Percentiles rank a stretch among this genome's conserved stretches.
Evolutionary conservation across 257 asterid species (phyloP).

Genomic region (Thymus quinquecostatus): DNA sequence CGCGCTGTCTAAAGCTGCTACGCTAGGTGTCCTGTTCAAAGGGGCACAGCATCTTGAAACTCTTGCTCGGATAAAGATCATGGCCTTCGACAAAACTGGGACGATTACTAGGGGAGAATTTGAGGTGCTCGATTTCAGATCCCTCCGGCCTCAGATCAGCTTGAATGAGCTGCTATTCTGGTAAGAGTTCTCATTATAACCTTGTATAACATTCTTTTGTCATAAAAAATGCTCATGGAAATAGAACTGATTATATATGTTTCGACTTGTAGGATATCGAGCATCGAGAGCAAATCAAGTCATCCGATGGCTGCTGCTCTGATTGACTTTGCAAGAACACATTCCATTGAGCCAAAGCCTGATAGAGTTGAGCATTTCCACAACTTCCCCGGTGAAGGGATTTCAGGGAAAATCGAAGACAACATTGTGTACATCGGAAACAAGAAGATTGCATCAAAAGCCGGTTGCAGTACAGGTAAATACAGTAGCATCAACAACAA

Average conservation of each 20-base stretch:
- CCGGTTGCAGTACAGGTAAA: conserved; percentile 69
- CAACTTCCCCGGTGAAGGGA: conserved; percentile 90
- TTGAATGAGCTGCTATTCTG: conserved; percentile 58
- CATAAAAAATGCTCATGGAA: not conserved
- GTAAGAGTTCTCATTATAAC: conserved; percentile 26
- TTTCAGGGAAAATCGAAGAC: conserved; percentile 69
- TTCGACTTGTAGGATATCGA: conserved; percentile 62
- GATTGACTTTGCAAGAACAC: conserved; percentile 54
- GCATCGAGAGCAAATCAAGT: conserved; percentile 85
- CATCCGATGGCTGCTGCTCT: conserved; percentile 92
- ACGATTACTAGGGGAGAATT: conserved; percentile 89
- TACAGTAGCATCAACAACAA: not conserved
- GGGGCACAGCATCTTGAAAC: conserved; percentile 81
- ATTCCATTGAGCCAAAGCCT: conserved; percentile 60
- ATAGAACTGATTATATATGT: not conserved
- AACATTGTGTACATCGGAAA: conserved; percentile 66
- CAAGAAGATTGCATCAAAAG: conserved; percentile 63
- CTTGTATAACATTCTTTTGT: not conserved
- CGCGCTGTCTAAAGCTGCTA: conserved; percentile 83
- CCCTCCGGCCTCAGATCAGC: conserved; percentile 52
- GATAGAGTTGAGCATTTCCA: conserved; percentile 63
- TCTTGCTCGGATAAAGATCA: conserved; percentile 64
- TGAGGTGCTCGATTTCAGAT: conserved; percentile 59
- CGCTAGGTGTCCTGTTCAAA: conserved; percentile 76
- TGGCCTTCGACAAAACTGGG: conserved; percentile 95